phyloP scores from a whole-genome alignment of 345 rosid genomes.

The Salix dunnii region DNA sequence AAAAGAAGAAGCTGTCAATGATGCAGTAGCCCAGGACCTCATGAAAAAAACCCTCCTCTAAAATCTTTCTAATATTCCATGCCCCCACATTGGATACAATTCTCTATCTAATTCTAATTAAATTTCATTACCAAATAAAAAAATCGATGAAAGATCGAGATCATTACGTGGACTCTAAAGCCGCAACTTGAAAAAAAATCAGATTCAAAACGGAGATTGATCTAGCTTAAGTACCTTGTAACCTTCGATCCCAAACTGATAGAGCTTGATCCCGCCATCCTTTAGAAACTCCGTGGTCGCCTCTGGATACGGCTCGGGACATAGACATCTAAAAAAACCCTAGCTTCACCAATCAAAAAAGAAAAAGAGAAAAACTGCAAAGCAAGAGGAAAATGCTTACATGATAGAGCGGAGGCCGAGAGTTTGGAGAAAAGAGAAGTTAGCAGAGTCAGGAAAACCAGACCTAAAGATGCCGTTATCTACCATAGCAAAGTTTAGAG shows the following conservation, averaged over 20 bases:
- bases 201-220: not conserved
- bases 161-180: not conserved
- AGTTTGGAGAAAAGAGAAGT: conserved; percentile 80
- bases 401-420: conserved; percentile 94
- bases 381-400: conserved; percentile 34
- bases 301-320: conserved; percentile 92
- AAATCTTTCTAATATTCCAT: not conserved
- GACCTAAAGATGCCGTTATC: conserved; percentile 95
- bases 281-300: conserved; percentile 66
- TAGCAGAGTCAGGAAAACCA: conserved; percentile 84
- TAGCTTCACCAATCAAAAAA: not conserved
- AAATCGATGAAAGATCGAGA: not conserved
- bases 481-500: conserved; percentile 89
- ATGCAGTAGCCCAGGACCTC: too few species aligned
- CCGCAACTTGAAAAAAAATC: not conserved
- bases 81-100: not conserved
- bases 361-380: not conserved
- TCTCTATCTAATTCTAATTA: not conserved
- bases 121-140: not conserved
- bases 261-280: conserved; percentile 73
- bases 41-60: too few species aligned
- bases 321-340: conserved; percentile 55
- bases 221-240: conserved; percentile 49
- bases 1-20: too few species aligned
- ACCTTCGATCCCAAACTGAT: conserved; percentile 88